These are phyloP conservation scores for Helicocarpus griseus DNA, from an alignment of 2,329 filamentous ascomycete genomes.

Conservation along the genomic window DNA sequence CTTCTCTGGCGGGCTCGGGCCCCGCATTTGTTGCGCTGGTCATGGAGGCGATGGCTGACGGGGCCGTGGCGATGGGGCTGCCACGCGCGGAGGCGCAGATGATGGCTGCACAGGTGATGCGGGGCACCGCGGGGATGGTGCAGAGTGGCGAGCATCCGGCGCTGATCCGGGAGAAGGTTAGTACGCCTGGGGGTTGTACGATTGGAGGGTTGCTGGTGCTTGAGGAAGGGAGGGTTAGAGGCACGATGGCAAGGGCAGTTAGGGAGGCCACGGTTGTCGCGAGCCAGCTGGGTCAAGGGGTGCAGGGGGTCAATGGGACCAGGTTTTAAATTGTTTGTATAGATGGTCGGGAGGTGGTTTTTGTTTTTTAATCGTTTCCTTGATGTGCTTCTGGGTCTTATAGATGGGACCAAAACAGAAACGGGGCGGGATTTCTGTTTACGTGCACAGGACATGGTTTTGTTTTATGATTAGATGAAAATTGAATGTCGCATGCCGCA, in stretches of 20 bases:
- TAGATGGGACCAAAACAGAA: background rate
- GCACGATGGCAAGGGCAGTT: slow-evolving; percentile 45
- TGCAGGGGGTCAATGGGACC: slow-evolving; percentile 42
- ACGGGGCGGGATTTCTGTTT: background rate
- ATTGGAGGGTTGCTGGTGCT: slow-evolving; percentile 52
- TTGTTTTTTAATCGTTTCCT: background rate
- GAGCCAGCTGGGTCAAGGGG: slow-evolving; percentile 45
- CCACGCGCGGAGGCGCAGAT: slow-evolving; percentile 49
- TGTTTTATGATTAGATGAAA: slow-evolving; percentile 2
- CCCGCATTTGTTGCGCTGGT: slow-evolving; percentile 53
- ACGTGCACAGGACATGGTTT: background rate
- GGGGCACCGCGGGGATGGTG: slow-evolving; percentile 49
- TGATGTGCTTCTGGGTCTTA: background rate
- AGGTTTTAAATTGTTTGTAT: slow-evolving; percentile 8
- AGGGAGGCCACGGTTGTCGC: slow-evolving; percentile 52
- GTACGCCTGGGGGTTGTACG: slow-evolving; percentile 53
- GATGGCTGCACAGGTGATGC: slow-evolving; percentile 55
- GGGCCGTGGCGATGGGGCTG: slow-evolving; percentile 53
- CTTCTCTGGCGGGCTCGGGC: slow-evolving; percentile 51
- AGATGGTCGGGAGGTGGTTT: background rate
- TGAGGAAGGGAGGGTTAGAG: slow-evolving; percentile 48
- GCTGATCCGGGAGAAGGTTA: slow-evolving; percentile 50
- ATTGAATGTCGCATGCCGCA: background rate
- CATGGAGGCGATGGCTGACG: slow-evolving; percentile 51
- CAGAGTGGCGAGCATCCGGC: slow-evolving; percentile 51